Base-by-base conservation (phyloP, 805 yeast genomes). In the Monosporozyma siamensis region DNA sequence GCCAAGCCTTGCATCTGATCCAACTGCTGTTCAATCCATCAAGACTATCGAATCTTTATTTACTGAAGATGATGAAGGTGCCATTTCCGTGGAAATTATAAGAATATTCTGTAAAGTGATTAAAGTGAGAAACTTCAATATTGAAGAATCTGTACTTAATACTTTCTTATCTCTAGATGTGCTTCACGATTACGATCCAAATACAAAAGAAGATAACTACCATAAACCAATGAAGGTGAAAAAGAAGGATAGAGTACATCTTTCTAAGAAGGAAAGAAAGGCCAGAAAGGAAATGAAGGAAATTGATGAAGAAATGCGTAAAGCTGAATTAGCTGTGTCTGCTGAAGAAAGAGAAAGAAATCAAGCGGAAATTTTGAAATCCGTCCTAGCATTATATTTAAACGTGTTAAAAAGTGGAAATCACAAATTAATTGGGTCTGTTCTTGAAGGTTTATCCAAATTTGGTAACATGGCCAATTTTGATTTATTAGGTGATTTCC, bases 391-490 rank as follows among this genome's bases (percentile, higher is more conserved):
- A 1, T 63, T 86, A 17, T 92, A 92, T 58, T 66, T 92, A 50
- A 88, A 84, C 49, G 75, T 90, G 24, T 68, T 92, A 48, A 82
- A 75, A 58, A 72, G 72, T 14, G 71, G 77, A 36, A 74, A 79
- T 15, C 74, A 77, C 30, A 72, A 75, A 15, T 67, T 92, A 41
- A 78, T 87, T 70, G 95, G 94, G 6, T 72, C 90, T 0, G 94
- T 90, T 0, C 68, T 92, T 42, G 97, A 92, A 65, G 97, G 97
- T 3, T 66, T 92, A 44, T 84, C 97, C 1, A 77, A 78, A 56
- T 88, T 81, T 58, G 95, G 97, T 2, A 92, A 82, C 54, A 80
- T 89, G 79, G 88, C 94, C 20, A 92, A 92, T 58, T 78, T 90
- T 44, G 97, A 92, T 50, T 69, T 92, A 36, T 72, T 92, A 51